Evolutionary conservation across 176 grass and related monocot species (phyloP).

Genomic region (Juncus inflexus): DNA sequence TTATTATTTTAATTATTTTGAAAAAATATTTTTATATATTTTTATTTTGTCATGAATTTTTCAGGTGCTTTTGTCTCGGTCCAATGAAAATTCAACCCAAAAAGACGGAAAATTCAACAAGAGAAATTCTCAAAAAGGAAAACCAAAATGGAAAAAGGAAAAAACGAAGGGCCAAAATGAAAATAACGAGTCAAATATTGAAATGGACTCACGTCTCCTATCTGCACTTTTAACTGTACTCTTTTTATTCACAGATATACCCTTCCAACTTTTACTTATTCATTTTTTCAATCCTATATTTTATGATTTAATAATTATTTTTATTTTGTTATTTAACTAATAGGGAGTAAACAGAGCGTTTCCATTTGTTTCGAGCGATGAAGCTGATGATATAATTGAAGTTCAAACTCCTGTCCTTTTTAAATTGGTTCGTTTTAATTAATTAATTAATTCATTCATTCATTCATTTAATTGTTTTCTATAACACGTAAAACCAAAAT

Average conservation of each 20-base stretch:
- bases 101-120: slow-evolving; percentile 46
- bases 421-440: slow-evolving; percentile 59
- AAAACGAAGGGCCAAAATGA: slow-evolving; percentile 45
- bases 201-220: slow-evolving; percentile 89
- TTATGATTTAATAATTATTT: too few relatives aligned
- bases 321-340: slow-evolving; percentile 11
- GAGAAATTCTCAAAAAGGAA: slow-evolving; percentile 44
- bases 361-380: slow-evolving; percentile 85
- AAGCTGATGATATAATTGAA: slow-evolving; percentile 94
- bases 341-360: slow-evolving; percentile 97
- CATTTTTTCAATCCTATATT: too few relatives aligned
- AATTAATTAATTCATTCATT: not conserved
- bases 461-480: slow-evolving; percentile 1
- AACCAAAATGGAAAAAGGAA: slow-evolving; percentile 37
- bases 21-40: not conserved
- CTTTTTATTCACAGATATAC: slow-evolving; percentile 3
- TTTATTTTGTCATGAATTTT: slow-evolving; percentile 26
- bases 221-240: slow-evolving; percentile 87
- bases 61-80: slow-evolving; percentile 75
- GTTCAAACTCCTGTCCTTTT: slow-evolving; percentile 85
- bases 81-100: slow-evolving; percentile 37
- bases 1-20: slow-evolving; percentile 9
- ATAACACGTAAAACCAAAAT: too few relatives aligned
- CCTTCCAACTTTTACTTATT: too few relatives aligned
- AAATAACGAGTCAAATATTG: slow-evolving; percentile 49